A percentile compares a stretch with the other conserved stretches of the same genome.
phyloP scores from a whole-genome alignment of 768 basidiomycete genomes.

The Pleurotus pulmonarius region DNA sequence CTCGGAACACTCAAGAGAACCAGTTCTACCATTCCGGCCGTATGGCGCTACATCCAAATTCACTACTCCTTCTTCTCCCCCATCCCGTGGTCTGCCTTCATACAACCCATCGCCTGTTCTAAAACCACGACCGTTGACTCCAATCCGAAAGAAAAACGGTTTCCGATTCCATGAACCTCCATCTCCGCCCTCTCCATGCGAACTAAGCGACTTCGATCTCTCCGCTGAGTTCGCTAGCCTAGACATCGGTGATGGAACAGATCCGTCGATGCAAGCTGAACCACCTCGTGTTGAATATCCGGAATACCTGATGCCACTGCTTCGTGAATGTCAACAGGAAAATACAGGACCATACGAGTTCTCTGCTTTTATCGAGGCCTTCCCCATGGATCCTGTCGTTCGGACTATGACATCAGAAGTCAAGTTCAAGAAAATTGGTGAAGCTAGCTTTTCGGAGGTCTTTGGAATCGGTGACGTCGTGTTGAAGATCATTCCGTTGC shows the following conservation, averaged over 20 bases:
- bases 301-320: constrained; percentile 55
- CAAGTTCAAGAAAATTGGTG: constrained; percentile 82
- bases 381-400: constrained; percentile 71
- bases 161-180: constrained; percentile 40
- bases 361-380: constrained; percentile 77
- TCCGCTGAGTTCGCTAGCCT: constrained; percentile 47
- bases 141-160: constrained; percentile 46
- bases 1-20: background rate
- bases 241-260: constrained; percentile 24
- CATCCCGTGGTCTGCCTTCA: background rate
- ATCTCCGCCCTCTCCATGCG: constrained; percentile 54
- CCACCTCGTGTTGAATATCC: constrained; percentile 33
- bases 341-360: constrained; percentile 66
- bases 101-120: constrained; percentile 26
- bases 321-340: constrained; percentile 70
- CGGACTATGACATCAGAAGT: constrained; percentile 17
- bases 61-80: constrained; percentile 4
- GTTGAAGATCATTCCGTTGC: constrained; percentile 84
- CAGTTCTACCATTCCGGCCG: constrained; percentile 10
- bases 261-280: constrained; percentile 16
- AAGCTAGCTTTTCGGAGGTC: constrained; percentile 96
- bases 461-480: constrained; percentile 88
- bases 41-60: constrained; percentile 1
- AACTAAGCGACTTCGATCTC: constrained; percentile 51
- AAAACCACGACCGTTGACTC: constrained; percentile 64